Percentiles rank a stretch among this genome's conserved stretches.
Evolutionary conservation across 352 stramenopile species (phyloP).

Genomic region (Blastocystis sp.): DNA sequence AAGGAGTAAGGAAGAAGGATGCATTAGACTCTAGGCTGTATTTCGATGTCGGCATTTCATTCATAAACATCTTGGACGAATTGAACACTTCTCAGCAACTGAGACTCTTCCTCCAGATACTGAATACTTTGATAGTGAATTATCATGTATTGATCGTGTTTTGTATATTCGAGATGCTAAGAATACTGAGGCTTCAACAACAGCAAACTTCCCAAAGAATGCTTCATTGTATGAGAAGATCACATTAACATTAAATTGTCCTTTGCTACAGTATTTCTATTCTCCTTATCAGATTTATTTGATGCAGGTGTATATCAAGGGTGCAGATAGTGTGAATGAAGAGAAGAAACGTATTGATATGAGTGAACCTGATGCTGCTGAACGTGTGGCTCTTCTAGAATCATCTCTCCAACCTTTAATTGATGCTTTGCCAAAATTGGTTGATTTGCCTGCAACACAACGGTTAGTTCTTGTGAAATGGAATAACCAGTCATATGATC

Average conservation of each 20-base stretch:
- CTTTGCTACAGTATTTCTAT: conserved; percentile 51
- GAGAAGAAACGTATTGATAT: not conserved
- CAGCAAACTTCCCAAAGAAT: not conserved
- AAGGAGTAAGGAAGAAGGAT: conserved; percentile 7
- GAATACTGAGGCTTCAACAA: conserved; percentile 16
- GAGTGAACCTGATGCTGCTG: not conserved
- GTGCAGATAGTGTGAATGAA: not conserved
- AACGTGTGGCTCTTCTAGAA: not conserved
- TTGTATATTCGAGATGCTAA: conserved; percentile 25
- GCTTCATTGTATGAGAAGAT: conserved; percentile 24
- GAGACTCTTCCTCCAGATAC: conserved; percentile 69
- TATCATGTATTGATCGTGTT: conserved; percentile 49
- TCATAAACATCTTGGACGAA: conserved; percentile 77
- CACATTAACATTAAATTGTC: conserved; percentile 24
- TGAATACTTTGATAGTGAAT: conserved; percentile 69
- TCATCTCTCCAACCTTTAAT: conserved; percentile 66
- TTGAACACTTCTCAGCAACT: conserved; percentile 67
- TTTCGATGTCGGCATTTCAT: conserved; percentile 54
- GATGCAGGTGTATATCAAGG: conserved; percentile 46
- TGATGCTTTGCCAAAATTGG: conserved; percentile 66
- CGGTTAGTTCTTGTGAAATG: conserved; percentile 73
- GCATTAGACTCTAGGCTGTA: not conserved
- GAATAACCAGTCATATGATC: conserved; percentile 79
- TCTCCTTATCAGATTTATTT: conserved; percentile 43
- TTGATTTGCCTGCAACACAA: not conserved